These are phyloP conservation scores for Heterobasidion parviporum DNA, from an alignment of 1,284 basidiomycete species.

Conservation along the genomic window DNA sequence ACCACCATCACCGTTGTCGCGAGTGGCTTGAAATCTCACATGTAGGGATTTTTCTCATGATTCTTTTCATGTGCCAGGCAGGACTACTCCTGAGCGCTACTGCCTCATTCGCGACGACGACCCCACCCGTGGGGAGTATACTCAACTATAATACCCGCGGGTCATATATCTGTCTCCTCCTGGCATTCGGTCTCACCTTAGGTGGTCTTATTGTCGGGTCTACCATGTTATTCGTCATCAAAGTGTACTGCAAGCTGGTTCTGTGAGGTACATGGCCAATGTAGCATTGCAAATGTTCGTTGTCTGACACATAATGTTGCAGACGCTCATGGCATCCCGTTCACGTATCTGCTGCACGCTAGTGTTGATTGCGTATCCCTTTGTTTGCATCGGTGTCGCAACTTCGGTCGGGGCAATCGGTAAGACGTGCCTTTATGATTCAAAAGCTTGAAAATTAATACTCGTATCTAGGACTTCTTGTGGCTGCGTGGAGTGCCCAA, in stretches of 20 bases:
- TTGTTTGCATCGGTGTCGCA: slow-evolving; percentile 3
- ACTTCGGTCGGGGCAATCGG: background rate
- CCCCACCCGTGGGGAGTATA: background rate
- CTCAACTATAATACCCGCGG: background rate
- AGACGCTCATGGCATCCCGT: slow-evolving; percentile 7
- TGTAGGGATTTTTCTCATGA: background rate
- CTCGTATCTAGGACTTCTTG: background rate
- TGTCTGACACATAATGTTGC: background rate
- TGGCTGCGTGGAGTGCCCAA: background rate
- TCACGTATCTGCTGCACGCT: slow-evolving; percentile 5
- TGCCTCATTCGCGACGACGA: background rate
- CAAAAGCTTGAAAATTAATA: background rate
- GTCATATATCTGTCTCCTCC: background rate
- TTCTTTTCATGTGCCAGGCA: background rate
- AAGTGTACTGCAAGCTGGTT: background rate
- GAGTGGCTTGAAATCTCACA: background rate
- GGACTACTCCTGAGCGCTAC: background rate
- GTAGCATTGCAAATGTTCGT: background rate
- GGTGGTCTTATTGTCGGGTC: background rate
- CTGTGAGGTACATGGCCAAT: background rate
- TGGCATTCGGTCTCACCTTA: background rate
- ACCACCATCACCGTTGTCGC: background rate
- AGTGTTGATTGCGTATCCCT: slow-evolving; percentile 6
- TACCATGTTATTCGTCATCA: background rate
- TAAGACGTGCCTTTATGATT: background rate